Evolutionary conservation across 768 basidiomycete species (phyloP).

Genomic region (Pleurotus salmoneostramineus): DNA sequence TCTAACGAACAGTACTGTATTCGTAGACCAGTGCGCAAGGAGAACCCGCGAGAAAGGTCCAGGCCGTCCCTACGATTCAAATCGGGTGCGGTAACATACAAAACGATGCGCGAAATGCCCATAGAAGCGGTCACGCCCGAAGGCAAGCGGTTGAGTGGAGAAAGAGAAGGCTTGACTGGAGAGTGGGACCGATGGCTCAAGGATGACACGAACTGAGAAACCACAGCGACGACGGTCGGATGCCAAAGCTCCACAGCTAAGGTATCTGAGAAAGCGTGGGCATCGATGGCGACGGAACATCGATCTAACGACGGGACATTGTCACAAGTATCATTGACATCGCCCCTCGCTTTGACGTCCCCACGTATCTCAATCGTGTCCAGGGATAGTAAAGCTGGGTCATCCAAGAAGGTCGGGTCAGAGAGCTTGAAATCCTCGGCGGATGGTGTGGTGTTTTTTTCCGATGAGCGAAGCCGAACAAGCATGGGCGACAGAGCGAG

Average conservation of each 20-base stretch:
- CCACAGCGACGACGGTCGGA: conserved; percentile 46
- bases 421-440: conserved; percentile 18
- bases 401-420: conserved; percentile 36
- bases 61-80: conserved; percentile 68
- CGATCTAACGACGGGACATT: conserved; percentile 36
- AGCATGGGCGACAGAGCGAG: conserved; percentile 49
- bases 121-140: conserved; percentile 52
- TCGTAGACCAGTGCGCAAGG: conserved; percentile 49
- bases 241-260: conserved; percentile 70
- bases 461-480: conserved; percentile 41
- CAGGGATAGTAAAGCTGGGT: conserved; percentile 52
- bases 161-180: conserved; percentile 8
- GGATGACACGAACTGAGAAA: conserved; percentile 47
- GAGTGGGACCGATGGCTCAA: conserved; percentile 6
- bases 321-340: conserved; percentile 42
- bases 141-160: conserved; percentile 41
- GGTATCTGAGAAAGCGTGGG: conserved; percentile 50
- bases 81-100: conserved; percentile 77
- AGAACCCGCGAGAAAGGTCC: conserved; percentile 67
- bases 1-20: conserved; percentile 54
- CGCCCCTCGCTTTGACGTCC: conserved; percentile 42
- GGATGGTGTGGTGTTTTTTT: conserved; percentile 21
- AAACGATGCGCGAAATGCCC: conserved; percentile 56
- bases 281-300: conserved; percentile 38
- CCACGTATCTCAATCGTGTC: conserved; percentile 51